These are phyloP conservation scores for Penicillium digitatum DNA, from an alignment of 2,329 filamentous ascomycete species.

Conservation along the genomic window DNA sequence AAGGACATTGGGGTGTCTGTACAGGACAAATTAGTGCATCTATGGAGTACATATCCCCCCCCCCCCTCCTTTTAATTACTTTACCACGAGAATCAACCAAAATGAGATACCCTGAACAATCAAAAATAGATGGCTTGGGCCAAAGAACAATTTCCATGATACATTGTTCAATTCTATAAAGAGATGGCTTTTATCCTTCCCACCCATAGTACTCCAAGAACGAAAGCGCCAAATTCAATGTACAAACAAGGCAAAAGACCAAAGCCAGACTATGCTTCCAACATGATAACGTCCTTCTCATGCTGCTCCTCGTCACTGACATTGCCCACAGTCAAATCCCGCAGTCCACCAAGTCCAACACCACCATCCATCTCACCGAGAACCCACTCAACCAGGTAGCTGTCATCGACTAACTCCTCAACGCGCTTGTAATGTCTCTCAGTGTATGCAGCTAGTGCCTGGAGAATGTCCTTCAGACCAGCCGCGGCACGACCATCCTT, in stretches of 20 bases:
- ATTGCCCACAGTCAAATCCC: slow-evolving; percentile 20
- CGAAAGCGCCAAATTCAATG: slow-evolving; percentile 24
- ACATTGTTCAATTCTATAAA: slow-evolving; percentile 22
- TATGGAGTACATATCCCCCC: not conserved
- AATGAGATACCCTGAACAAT: slow-evolving; percentile 21
- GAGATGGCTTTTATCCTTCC: slow-evolving; percentile 25
- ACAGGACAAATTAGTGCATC: slow-evolving; percentile 2
- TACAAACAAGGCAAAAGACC: slow-evolving; percentile 18
- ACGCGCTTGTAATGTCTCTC: slow-evolving; percentile 87
- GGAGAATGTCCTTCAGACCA: slow-evolving; percentile 76
- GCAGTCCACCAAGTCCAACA: slow-evolving; percentile 43
- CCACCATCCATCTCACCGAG: slow-evolving; percentile 83
- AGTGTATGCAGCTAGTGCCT: slow-evolving; percentile 84
- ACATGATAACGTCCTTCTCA: slow-evolving; percentile 41
- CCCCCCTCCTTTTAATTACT: not conserved
- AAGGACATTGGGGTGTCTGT: not conserved
- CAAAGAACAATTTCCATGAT: not conserved
- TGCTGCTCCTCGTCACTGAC: slow-evolving; percentile 25
- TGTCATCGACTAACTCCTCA: slow-evolving; percentile 89
- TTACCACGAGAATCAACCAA: not conserved
- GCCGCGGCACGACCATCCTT: slow-evolving; percentile 43
- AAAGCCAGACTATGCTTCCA: slow-evolving; percentile 29
- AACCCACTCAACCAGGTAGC: slow-evolving; percentile 90
- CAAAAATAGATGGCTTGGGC: not conserved
- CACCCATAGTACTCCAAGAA: slow-evolving; percentile 22